Conservation (phyloP, 108 stramenopile species). For the Stephanodiscus triporus region DNA sequence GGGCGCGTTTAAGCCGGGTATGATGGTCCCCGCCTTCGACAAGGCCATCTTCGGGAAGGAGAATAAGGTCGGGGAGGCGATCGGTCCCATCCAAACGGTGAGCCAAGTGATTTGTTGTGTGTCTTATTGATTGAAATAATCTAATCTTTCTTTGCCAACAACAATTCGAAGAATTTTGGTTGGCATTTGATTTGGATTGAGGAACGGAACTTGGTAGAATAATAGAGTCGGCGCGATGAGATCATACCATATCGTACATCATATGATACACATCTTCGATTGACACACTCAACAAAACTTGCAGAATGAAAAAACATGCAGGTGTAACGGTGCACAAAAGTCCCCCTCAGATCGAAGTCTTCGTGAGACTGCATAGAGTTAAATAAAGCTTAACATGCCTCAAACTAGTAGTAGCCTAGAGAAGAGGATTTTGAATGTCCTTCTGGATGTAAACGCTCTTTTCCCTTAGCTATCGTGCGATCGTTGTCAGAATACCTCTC, state of each 20-base stretch:
- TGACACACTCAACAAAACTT: no score
- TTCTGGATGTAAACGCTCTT: no score
- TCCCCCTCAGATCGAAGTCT: no score
- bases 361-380: no score
- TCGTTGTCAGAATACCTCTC: no score
- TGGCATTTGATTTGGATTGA: conserved; percentile 77
- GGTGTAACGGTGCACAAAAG: no score
- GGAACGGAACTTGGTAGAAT: conserved; percentile 40
- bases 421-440: no score
- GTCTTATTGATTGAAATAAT: not conserved
- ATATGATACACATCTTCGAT: not conserved
- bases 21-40: conserved; percentile 77
- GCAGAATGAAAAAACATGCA: no score
- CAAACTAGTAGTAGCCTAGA: no score
- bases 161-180: conserved; percentile 49
- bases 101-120: not conserved
- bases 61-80: conserved; percentile 33
- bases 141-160: not conserved
- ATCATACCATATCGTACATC: no score
- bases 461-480: no score
- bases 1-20: conserved; percentile 56
- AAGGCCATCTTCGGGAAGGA: conserved; percentile 58
- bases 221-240: not conserved
- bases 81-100: conserved; percentile 68
- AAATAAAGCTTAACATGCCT: no score